Base-by-base conservation (phyloP, 1,139 yeast genomes). In the Sugiyamaella paludigena region DNA sequence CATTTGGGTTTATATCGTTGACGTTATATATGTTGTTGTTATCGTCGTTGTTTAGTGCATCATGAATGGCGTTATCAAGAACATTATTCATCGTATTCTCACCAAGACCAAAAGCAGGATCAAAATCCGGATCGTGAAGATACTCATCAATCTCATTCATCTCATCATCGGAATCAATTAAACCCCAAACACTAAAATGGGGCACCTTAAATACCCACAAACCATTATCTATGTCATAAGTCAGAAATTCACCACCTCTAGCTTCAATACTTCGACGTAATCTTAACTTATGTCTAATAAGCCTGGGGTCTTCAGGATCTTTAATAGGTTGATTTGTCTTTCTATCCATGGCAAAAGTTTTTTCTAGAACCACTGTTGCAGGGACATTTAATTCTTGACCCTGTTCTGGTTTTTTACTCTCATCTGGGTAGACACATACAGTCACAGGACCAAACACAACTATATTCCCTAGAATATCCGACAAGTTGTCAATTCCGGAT, bases 161-260 rank as follows among this genome's bases (percentile, higher is more conserved):
- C 82, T 76, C 76, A 34, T 79, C 80, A 7, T 74, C 79, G 50
- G 80, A 84, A 38, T 78, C 81, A 16, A 84, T 76, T 41, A 92
- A 70, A 2, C 98, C 98, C 96, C 97, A 92, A 6, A 85, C 79
- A 70, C 96, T 88, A 62, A 92, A 92, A 70, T 92, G 98, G 56
- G 85, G 82, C 1, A 92, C 98, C 58, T 75, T 79, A 67, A 88
- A 89, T 0, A 85, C 81, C 89, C 92, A 89, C 7, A 78, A 68
- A 24, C 87, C 87, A n/a, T 80, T 78, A 19, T 80, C 74, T 1
- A 89, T 91, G 60, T 85, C 91, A 63, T 84, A 89, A 3, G 91
- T 83, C 8, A 89, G 73, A 64, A 84, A 87, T 53, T 84, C 84
- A 80, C 85, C 87, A 3, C 92, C 96, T 43, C 72, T 75, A 54